phyloP scores from a whole-genome alignment of 2,329 filamentous ascomycete genomes.

The Colletotrichum sp. region DNA sequence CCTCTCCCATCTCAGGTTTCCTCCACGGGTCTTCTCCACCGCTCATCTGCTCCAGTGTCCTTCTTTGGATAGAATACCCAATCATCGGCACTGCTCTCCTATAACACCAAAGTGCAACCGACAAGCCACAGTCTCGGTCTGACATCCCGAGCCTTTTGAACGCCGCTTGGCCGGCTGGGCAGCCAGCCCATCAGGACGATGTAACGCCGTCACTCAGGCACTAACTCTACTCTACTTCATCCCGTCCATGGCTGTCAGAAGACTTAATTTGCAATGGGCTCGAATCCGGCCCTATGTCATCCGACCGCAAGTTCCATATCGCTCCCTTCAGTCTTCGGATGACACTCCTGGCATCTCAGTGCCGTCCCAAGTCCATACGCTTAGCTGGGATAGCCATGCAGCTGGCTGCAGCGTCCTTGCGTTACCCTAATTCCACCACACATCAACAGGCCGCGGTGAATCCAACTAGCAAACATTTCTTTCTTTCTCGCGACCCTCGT shows the following conservation, averaged over 20 bases:
- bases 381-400: background rate
- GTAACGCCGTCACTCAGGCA: background rate
- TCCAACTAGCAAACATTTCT: background rate
- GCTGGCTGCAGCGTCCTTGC: background rate
- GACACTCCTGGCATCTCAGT: background rate
- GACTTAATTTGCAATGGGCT: background rate
- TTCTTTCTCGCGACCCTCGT: background rate
- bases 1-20: too few relatives aligned
- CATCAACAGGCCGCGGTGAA: background rate
- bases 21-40: background rate
- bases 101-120: background rate
- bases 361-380: background rate
- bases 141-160: background rate
- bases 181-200: background rate
- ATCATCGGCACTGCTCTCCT: background rate
- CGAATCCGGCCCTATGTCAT: background rate
- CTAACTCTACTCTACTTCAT: background rate
- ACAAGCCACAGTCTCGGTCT: background rate
- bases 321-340: background rate
- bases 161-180: slow-evolving; percentile 6
- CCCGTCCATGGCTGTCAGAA: background rate
- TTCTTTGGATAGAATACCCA: background rate
- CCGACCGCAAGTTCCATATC: background rate
- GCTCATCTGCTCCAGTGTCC: background rate
- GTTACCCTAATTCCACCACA: background rate